phyloP scores from a whole-genome alignment of 1,284 basidiomycete genomes.

The Pterulicium gracile region DNA sequence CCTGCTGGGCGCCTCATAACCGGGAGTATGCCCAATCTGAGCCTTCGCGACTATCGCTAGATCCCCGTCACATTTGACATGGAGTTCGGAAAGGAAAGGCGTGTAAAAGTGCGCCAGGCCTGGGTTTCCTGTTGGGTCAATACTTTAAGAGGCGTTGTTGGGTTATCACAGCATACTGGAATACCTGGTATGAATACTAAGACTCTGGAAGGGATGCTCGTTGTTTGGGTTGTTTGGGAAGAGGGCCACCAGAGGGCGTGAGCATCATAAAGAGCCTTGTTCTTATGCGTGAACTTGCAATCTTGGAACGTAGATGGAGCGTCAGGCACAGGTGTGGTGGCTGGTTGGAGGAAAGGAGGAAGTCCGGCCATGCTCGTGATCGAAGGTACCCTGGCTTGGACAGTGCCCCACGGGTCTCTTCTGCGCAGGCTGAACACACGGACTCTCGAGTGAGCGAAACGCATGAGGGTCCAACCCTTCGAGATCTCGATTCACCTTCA shows the following conservation, averaged over 20 bases:
- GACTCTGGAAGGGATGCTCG: slow-evolving; percentile 20
- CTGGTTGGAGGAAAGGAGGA: slow-evolving; percentile 24
- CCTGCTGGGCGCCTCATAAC: slow-evolving; percentile 14
- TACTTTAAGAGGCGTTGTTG: no score
- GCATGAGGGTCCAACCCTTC: no score
- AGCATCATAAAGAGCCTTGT: slow-evolving; percentile 23
- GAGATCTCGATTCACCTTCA: no score
- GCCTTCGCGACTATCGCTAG: slow-evolving; percentile 42
- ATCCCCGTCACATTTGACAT: slow-evolving; percentile 20
- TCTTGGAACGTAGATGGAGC: slow-evolving; percentile 11
- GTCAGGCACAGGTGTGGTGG: slow-evolving; percentile 6
- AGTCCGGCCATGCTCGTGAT: slow-evolving; percentile 13
- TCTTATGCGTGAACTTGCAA: slow-evolving; percentile 29
- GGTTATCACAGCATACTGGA: no score
- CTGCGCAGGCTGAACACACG: no score
- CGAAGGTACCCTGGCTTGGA: slow-evolving; percentile 4
- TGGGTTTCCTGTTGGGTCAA: slow-evolving; percentile 50
- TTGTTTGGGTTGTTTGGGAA: slow-evolving; percentile 10
- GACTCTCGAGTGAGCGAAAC: no score
- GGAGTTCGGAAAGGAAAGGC: slow-evolving; percentile 39
- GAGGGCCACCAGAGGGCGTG: slow-evolving; percentile 47
- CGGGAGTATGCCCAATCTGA: slow-evolving; percentile 42
- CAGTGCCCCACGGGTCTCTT: no score
- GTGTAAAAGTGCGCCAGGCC: slow-evolving; percentile 49
- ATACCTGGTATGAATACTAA: slow-evolving; percentile 50